phyloP scores from a whole-genome alignment of 2,329 filamentous ascomycete genomes.

The Purpureocillium takamizusanense region DNA sequence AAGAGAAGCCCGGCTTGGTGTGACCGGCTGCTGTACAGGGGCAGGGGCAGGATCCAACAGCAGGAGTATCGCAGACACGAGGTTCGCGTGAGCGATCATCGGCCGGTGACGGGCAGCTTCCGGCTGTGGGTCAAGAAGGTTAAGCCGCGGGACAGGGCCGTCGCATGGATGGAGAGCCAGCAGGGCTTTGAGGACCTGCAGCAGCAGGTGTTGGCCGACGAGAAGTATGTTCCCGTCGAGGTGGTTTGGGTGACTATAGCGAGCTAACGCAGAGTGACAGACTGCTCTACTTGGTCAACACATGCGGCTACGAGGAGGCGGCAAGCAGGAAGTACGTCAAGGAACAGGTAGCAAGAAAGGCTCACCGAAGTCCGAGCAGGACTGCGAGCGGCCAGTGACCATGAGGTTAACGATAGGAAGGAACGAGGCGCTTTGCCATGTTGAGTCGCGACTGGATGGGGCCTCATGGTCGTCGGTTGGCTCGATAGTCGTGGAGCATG shows the following conservation, averaged over 20 bases:
- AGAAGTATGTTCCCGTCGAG: constrained; percentile 62
- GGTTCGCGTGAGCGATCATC: constrained; percentile 82
- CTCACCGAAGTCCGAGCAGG: constrained; percentile 16
- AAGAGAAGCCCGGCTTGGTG: constrained; percentile 93
- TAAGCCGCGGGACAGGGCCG: constrained; percentile 53
- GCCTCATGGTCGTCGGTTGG: too few relatives aligned
- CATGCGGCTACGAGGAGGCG: constrained; percentile 45
- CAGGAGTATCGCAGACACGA: constrained; percentile 84
- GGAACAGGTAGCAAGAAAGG: constrained; percentile 24
- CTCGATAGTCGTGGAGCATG: too few relatives aligned
- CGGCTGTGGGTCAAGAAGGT: constrained; percentile 79
- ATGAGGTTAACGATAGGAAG: constrained; percentile 1
- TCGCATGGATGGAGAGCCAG: constrained; percentile 64
- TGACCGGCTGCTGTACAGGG: constrained; percentile 82
- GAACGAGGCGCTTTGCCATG: too few relatives aligned
- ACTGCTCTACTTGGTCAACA: constrained; percentile 38
- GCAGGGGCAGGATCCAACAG: constrained; percentile 73
- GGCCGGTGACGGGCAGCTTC: constrained; percentile 83
- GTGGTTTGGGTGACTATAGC: neutral
- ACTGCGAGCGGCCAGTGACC: constrained; percentile 5
- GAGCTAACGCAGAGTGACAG: constrained; percentile 23
- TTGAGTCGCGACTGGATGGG: too few relatives aligned
- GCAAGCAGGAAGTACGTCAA: constrained; percentile 38
- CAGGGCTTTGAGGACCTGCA: constrained; percentile 66
- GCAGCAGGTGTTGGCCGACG: constrained; percentile 57